Evolutionary conservation across 1,139 yeast genomes (phyloP), one percentile per base, ranked within the genome.

Genomic region (Kluyveromyces sp.): DNA sequence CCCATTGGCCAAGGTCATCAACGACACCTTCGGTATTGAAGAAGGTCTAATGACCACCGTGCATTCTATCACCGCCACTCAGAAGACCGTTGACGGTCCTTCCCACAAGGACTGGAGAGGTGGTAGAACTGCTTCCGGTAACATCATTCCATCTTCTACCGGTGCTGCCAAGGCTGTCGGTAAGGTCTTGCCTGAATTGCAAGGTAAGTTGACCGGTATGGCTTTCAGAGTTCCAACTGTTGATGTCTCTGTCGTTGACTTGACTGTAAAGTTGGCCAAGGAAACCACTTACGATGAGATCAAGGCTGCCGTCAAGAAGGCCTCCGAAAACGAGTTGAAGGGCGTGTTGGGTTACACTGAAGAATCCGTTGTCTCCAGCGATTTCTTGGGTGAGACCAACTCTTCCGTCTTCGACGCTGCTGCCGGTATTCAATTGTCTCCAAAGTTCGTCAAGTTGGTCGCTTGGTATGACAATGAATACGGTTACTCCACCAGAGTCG

Each of bases 61-160:
- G 58, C 94, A 83, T 77, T 82, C 92, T 65, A 78, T 83, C 70
- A 83, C 94, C 60, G 94, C 94, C 56, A 82, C 94, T 56, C 94
- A 83, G 72, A 83, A 83, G 79, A 82, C 92, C 52, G 94, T 83
- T 57, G 94, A 83, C 69, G 94, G 94, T 78, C 89, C 94, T 68
- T 83, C 94, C 70, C 88, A 82, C 78, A 83, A 83, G 77, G 94
- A 83, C 76, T 83, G 94, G 94, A 82, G 94, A 82, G 94, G 92
- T 73, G 94, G 94, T 70, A 80, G 94, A 78, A 83, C 92, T 62
- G 94, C 94, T 65, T 81, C 89, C 55, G 94, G 87, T 68, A 83
- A 83, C 82, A 83, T 83, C 65, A 83, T 83, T 63, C 94, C 94
- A 71, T 82, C 92, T 44, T 81, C 92, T 55, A 83, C 94, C 51